Evolutionary conservation across 2,329 filamentous ascomycete species (phyloP), one percentile per base, ranked within the genome.

Genomic region (Pseudocercospora fijiensis): DNA sequence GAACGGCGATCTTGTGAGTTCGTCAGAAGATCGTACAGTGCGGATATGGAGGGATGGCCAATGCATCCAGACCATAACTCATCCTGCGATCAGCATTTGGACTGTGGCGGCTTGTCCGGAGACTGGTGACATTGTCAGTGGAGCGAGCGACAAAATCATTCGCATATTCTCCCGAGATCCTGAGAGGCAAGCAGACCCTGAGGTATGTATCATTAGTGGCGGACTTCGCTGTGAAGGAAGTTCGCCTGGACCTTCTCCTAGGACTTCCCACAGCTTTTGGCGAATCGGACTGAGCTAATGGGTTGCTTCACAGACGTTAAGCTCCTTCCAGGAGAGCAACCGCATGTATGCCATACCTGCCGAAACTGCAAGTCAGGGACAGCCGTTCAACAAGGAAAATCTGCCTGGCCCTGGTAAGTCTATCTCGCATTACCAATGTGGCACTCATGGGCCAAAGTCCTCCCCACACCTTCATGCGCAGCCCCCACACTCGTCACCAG

Each of bases 11-110:
- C 82, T 99, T 28, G 90, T 96, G 56, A 98, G 94, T 76, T 88
- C 92, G 1, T 92, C 92, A 18, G 95, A 99, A 77, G 95, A 99
- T 78, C 86, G 95, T n/a, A 97, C 95, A 0, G 86, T 96, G 33
- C 86, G 92, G 58, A 82, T 99, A 74, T 99, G 96, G 95, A 88
- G 85, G 70, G 90, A 89, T 51, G 85, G 82, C 13, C 84, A 92
- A 62, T 98, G 94, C 75, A 80, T 96, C 52, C 95, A 99, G 77
- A 97, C 94, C 43, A 98, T 99, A 68, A 97, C 94, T 0, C 92
- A 97, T 73, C 95, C 95, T 10, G 95, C 95, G 9, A 96, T 98
- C 61, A 98, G 94, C 0, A 93, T 99, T 4, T 99, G 95, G 95
- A 84, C 87, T 13, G 92, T 99, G 18, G 90, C 92, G n/a, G 90